A percentile compares a stretch with the other conserved stretches of the same genome.
Evolutionary conservation across 371 early-diverging fungal genomes (phyloP).

Genomic region (Mucor saturninus): DNA sequence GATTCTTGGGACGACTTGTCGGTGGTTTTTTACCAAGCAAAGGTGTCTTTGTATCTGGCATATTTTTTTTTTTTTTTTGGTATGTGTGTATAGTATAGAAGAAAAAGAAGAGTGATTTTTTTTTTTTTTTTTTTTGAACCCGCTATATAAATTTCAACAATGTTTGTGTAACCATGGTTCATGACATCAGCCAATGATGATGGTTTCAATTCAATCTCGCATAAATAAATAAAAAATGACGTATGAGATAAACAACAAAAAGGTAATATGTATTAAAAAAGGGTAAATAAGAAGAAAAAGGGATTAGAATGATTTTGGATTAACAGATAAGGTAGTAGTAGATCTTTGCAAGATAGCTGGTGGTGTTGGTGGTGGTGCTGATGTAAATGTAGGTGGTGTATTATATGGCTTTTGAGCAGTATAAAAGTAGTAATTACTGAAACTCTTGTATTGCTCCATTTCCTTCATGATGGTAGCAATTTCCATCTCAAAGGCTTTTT

Average conservation of each 20-base stretch:
- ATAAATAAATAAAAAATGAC: not conserved
- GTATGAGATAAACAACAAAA: not conserved
- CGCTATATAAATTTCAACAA: too few species aligned
- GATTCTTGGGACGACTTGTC: constrained; percentile 26
- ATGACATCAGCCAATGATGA: too few species aligned
- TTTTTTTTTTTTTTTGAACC: not conserved
- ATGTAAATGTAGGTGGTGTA: too few species aligned
- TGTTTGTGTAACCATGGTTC: too few species aligned
- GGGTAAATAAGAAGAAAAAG: constrained; percentile 4
- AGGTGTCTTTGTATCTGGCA: constrained; percentile 35
- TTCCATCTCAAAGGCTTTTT: constrained; percentile 13
- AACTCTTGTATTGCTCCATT: constrained; percentile 36
- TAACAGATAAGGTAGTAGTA: constrained; percentile 8
- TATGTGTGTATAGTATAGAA: not conserved
- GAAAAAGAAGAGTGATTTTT: not conserved
- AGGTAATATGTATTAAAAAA: not conserved
- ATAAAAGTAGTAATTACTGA: constrained; percentile 30
- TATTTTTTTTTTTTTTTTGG: not conserved
- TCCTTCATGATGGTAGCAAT: constrained; percentile 14
- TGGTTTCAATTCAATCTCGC: too few species aligned
- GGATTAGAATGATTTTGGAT: constrained; percentile 17
- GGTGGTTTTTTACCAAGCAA: constrained; percentile 33
- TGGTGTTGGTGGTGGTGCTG: too few species aligned
- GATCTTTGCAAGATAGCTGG: not conserved
- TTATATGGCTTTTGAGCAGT: constrained; percentile 30